Evolutionary conservation across 140 eudicot genomes (phyloP), one percentile per base, ranked within the genome.

Genomic region (Ambrosia hybrid): DNA sequence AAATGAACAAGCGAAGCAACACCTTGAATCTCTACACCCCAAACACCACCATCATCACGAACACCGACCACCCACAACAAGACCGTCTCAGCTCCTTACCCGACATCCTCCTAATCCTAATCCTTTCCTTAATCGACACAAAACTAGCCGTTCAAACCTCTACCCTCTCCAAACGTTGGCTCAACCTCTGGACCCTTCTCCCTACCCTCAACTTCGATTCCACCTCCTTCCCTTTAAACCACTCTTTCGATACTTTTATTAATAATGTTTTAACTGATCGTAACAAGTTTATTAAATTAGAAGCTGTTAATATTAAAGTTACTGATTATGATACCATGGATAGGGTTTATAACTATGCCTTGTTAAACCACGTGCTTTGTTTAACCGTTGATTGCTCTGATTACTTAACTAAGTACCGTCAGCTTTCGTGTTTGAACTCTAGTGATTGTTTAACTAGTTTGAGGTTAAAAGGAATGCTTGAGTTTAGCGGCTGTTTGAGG

Each of bases 91-190:
- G 81, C 36, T 70, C 58, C 0, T 49, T 77, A 38, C 72, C 81
- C 0, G 76, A 77, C 43, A 76, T 8, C 53, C 72, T 77, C 0
- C 21, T 77, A 39, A 30, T 77, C n/a, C 41, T 41, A 67, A 77
- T 77, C 5, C 36, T 70, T 10, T 77, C 81, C n/a, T 39, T 61
- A 34, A 15, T 70, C 9, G 81, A 77, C 59, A 77, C 72, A 66
- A 70, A 45, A 70, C n/a, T 77, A 51, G 66, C 72, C 1, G 59
- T 70, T 60, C 81, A 77, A 14, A 38, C 39, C 14, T 70, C 76
- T 70, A 10, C 61, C 48, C 39, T 77, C 43, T 77, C 81, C 0
- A 77, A 77, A 61, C 76, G 81, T 13, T 77, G 81, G 81, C 33
- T 70, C 38, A 51, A 70, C 70, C 76, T 77, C 53, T 70, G 76